Base-by-base conservation (phyloP, 116 monocot species). In the Zostera marina region DNA sequence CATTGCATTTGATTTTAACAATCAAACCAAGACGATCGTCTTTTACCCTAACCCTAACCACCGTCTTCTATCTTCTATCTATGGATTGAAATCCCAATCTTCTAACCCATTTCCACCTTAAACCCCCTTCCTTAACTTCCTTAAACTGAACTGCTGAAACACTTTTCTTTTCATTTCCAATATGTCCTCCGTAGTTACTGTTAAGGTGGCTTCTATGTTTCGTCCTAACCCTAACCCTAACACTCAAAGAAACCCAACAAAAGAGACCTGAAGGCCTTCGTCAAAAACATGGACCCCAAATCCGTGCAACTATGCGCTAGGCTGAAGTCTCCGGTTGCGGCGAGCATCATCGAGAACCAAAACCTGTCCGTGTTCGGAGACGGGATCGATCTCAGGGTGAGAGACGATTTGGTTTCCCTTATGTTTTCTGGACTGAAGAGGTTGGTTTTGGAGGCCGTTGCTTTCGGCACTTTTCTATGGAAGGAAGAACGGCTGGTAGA, bases 281-380 rank as follows among this genome's bases (percentile, higher is more conserved):
- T 85, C 47, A 74, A 72, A 69, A 63, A 66, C 12, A 77, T 85
- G 22, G 74, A 85, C 58, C 57, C 80, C 14, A 67, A 65, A 19
- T 22, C 79, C 2, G 8, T 85, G 54, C 71, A 69, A 42, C 41
- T 77, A 10, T 85, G 77, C 44, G 77, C 85, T 5, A 74, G 70
- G 67, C 52, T 85, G 70, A 75, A 73, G 47, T 80, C 85, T 11
- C 56, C 16, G 11, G 85, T 74, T 24, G 77, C 77, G 11, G 53
- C 57, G 5, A 68, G 70, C 42, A 52, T 85, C 19, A 77, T 85
- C 23, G 85, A 85, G 75, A 85, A 80, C 13, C 85, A 85, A 24
- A 72, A 72, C 24, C 49, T 60, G 72, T 80, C 80, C 38, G 20
- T 85, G n/a, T 85, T 85, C 45, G 66, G 70, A 10, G 61, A 68